Evolutionary conservation across 345 rosid genomes (phyloP).

Genomic region (Pistacia vera): DNA sequence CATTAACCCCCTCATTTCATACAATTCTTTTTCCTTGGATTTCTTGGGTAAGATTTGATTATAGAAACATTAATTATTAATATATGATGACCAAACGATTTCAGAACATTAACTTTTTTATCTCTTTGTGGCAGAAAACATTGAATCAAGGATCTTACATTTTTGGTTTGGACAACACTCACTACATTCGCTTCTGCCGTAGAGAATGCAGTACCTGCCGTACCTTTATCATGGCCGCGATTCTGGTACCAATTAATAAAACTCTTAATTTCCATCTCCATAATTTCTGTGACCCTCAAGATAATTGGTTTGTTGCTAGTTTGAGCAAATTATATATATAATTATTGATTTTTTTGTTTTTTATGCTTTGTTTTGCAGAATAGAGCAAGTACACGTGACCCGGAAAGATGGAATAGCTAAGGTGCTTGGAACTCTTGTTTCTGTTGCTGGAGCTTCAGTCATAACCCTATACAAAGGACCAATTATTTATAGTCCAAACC

Average conservation of each 20-base stretch:
- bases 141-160: constrained; percentile 68
- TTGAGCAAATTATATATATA: too few relatives aligned
- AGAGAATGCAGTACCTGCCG: constrained; percentile 72
- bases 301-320: neutral
- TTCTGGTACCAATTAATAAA: constrained; percentile 40
- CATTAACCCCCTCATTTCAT: constrained; percentile 36
- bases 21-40: constrained; percentile 69
- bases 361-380: constrained; percentile 33
- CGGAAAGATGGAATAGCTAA: constrained; percentile 64
- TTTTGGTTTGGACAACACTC: constrained; percentile 62
- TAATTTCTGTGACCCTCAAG: neutral
- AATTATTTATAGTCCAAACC: constrained; percentile 41
- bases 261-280: neutral
- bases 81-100: neutral
- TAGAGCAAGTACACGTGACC: constrained; percentile 53
- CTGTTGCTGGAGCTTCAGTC: constrained; percentile 58
- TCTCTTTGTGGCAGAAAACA: constrained; percentile 38
- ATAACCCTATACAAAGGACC: constrained; percentile 73
- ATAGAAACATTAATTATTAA: too few relatives aligned
- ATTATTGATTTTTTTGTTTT: too few relatives aligned
- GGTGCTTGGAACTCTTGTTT: constrained; percentile 59
- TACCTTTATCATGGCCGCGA: constrained; percentile 62
- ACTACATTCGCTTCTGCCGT: constrained; percentile 74
- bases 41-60: constrained; percentile 49
- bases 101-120: too few relatives aligned